These are phyloP conservation scores for Albatrellus ellisii DNA, from an alignment of 768 basidiomycete genomes.

Conservation along the genomic window DNA sequence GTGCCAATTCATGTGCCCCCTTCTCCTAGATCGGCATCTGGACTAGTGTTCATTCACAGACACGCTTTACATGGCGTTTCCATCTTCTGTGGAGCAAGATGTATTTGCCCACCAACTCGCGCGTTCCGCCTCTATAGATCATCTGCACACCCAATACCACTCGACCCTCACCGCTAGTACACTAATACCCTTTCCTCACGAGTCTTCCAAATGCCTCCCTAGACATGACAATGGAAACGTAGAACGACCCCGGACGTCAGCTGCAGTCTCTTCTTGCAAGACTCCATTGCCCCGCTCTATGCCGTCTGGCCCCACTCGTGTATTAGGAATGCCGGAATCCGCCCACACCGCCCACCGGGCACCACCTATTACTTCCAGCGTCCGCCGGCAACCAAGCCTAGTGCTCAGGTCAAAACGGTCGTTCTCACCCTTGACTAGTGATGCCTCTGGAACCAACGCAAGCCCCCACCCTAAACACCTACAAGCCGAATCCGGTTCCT, in stretches of 20 bases:
- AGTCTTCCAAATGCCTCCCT: neutral
- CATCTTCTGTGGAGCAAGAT: too few species aligned
- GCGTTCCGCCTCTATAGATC: constrained; percentile 9
- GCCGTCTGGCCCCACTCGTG: neutral
- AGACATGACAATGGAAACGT: neutral
- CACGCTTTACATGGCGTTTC: constrained; percentile 10
- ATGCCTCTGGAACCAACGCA: too few species aligned
- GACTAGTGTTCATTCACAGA: neutral
- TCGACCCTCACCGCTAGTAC: neutral
- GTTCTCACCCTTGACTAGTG: too few species aligned
- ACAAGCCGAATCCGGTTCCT: too few species aligned
- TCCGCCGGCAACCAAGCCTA: too few species aligned
- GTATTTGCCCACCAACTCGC: neutral
- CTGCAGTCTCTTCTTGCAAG: neutral
- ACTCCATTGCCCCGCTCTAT: neutral
- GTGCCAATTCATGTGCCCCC: neutral
- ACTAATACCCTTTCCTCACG: neutral
- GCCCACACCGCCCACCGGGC: neutral
- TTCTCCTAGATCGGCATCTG: neutral
- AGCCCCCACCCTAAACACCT: too few species aligned
- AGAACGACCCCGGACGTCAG: neutral
- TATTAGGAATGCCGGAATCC: neutral
- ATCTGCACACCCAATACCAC: constrained; percentile 2
- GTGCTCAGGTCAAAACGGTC: too few species aligned
- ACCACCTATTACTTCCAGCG: neutral